Base-by-base conservation (phyloP, 2,329 filamentous ascomycete species). In the Fusarium concolor region DNA sequence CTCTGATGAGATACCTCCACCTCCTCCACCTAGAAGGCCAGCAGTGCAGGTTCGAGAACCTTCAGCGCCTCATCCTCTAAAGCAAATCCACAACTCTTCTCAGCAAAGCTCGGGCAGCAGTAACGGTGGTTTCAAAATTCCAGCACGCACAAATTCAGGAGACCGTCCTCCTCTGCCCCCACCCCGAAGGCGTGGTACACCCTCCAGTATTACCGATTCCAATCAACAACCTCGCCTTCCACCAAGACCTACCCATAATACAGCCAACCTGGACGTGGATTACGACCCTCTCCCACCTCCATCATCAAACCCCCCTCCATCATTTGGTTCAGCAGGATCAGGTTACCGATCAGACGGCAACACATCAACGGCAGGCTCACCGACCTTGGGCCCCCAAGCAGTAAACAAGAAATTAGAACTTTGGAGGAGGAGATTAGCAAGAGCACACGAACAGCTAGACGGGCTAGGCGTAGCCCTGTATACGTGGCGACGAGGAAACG, bases 401-500 rank as follows among this genome's bases (percentile, higher is more conserved):
- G 75, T 80, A 14, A 92, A 88, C 76, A 93, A 91, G 79, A 90
- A 92, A 68, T 82, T 93, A 56, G 89, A 90, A 62, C 74, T 93
- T 46, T 96, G 92, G 92, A 83, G 85, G 64, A 85, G 89, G 56
- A 81, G 92, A 39, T 87, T 92, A 80, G 85, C 85, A 41, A 81
- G 87, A 43, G 92, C 92, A 5, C 88, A 91, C 66, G 81, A 88
- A 29, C 78, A 81, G 38, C 82, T 95, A 11, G 86, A 87, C n/a
- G 80, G 82, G 7, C 81, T 89, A 38, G 90, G 90, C 6, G 90
- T 96, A 1, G 80, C 85, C 67, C 76, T 96, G 35, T 87, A 91
- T 66, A 92, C 86, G 20, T 96, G 92, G 92, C 84, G 90, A 41
- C 86, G 85, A 12, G 92, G 92, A 0, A 82, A 84, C 28, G 92